These are phyloP conservation scores for Thalassiosira delicatula DNA, from an alignment of 352 stramenopile genomes.

Conservation along the genomic window DNA sequence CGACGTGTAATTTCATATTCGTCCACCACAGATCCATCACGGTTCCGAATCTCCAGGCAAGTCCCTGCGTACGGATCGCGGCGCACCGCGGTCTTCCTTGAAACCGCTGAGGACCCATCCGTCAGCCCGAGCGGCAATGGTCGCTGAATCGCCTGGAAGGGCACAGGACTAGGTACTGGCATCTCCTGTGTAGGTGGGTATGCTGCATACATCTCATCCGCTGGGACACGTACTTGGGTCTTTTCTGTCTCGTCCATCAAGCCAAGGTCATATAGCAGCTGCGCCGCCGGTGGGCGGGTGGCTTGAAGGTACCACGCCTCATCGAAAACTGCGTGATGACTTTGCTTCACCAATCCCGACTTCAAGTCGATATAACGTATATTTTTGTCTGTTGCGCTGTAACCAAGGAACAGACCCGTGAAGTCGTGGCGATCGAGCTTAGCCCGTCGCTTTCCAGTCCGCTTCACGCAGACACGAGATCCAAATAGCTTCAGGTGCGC, in stretches of 20 bases:
- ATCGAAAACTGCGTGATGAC: constrained; percentile 41
- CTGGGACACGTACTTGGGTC: background rate
- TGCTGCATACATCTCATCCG: background rate
- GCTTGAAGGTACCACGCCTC: constrained; percentile 48
- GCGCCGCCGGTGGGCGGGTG: constrained; percentile 12
- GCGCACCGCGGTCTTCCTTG: background rate
- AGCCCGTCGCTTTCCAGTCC: constrained; percentile 3
- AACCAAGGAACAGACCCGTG: constrained; percentile 61
- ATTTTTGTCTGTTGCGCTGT: constrained; percentile 44
- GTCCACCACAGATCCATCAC: background rate
- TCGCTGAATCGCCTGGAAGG: background rate
- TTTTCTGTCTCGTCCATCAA: background rate
- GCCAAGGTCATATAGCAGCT: constrained; percentile 42
- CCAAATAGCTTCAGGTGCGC: constrained; percentile 39
- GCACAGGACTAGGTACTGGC: background rate
- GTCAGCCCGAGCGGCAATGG: too few species aligned
- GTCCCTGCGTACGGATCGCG: constrained; percentile 11
- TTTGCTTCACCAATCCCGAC: constrained; percentile 12
- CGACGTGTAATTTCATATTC: background rate
- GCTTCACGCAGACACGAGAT: constrained; percentile 38
- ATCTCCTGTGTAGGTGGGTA: too few species aligned
- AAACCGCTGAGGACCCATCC: too few species aligned
- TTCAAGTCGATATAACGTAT: constrained; percentile 39
- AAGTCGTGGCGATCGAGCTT: constrained; percentile 48
- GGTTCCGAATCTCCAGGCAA: background rate